Percentiles rank a stretch among this genome's conserved stretches.
Conservation (phyloP, 306 rosid species). For the Abrus pulchellus region DNA sequence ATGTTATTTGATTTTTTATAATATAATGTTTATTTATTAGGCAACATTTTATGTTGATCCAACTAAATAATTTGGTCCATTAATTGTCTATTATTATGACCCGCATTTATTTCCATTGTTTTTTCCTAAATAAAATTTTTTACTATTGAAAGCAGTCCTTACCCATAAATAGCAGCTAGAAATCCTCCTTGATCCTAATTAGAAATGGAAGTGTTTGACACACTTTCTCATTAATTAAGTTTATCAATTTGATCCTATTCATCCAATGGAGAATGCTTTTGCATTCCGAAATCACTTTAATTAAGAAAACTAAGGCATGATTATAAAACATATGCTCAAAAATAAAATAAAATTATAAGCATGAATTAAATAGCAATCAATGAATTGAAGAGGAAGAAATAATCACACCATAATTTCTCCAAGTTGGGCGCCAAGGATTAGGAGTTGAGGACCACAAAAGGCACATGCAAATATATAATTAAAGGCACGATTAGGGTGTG, state of each 20-base stretch:
- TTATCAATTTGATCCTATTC: conserved; percentile 2
- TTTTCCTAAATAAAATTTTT: not conserved
- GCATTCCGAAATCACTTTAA: not conserved
- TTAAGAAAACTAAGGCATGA: not conserved
- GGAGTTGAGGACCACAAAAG: conserved; percentile 53
- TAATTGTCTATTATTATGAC: not conserved
- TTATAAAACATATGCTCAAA: not conserved
- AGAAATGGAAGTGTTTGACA: conserved; percentile 2
- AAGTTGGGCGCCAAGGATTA: conserved; percentile 51
- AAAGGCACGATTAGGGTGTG: conserved; percentile 49
- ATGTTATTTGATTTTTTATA: not conserved
- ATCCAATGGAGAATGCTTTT: not conserved
- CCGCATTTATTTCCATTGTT: not conserved
- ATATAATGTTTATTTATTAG: not conserved
- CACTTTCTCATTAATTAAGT: conserved; percentile 22
- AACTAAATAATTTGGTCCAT: not conserved
- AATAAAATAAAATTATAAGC: not conserved
- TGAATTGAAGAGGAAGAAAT: conserved; percentile 15
- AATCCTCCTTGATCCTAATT: not conserved
- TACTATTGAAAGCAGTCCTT: not conserved
- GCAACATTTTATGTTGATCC: not conserved
- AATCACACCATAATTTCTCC: conserved; percentile 45
- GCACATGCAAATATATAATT: conserved; percentile 63
- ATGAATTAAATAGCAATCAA: not conserved
- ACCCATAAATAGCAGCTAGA: not conserved